Percentiles rank a stretch among this genome's conserved stretches.
Conservation (phyloP, 2,329 filamentous ascomycete genomes). For the Aspergillus sp. region DNA sequence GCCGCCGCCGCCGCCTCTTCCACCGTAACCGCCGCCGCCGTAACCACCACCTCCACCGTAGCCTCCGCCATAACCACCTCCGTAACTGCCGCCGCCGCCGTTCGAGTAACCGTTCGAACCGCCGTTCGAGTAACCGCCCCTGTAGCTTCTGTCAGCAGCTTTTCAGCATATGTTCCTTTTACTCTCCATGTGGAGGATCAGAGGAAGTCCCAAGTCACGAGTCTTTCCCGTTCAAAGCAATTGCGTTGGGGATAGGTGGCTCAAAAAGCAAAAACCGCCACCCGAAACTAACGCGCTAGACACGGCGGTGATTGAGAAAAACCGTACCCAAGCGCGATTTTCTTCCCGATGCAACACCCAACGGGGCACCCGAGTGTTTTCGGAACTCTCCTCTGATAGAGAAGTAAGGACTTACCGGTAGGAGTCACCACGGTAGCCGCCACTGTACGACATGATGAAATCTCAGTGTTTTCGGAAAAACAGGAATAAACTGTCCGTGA, state of each 20-base stretch:
- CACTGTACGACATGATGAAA: constrained; percentile 63
- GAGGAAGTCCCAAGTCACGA: background rate
- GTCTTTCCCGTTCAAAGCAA: background rate
- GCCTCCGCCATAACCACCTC: constrained; percentile 25
- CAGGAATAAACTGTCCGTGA: constrained; percentile 1
- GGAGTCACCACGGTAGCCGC: constrained; percentile 48
- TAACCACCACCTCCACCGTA: background rate
- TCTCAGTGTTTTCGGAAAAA: constrained; percentile 13
- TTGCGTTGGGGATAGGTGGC: background rate
- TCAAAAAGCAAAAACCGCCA: background rate
- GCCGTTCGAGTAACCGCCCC: constrained; percentile 29
- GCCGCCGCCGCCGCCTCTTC: constrained; percentile 45
- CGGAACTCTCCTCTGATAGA: constrained; percentile 1
- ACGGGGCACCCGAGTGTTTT: background rate
- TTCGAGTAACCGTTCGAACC: constrained; percentile 44
- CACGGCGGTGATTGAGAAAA: background rate
- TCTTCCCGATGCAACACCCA: background rate
- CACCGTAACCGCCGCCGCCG: constrained; percentile 25
- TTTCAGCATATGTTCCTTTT: background rate
- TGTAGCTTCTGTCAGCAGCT: constrained; percentile 18
- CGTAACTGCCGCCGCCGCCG: constrained; percentile 20
- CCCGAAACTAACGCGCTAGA: background rate
- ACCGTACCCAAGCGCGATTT: background rate
- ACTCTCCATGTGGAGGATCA: background rate
- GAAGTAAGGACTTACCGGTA: constrained; percentile 34